Conservation (phyloP, 176 grass and related monocot species). For the Triticum urartu region DNA sequence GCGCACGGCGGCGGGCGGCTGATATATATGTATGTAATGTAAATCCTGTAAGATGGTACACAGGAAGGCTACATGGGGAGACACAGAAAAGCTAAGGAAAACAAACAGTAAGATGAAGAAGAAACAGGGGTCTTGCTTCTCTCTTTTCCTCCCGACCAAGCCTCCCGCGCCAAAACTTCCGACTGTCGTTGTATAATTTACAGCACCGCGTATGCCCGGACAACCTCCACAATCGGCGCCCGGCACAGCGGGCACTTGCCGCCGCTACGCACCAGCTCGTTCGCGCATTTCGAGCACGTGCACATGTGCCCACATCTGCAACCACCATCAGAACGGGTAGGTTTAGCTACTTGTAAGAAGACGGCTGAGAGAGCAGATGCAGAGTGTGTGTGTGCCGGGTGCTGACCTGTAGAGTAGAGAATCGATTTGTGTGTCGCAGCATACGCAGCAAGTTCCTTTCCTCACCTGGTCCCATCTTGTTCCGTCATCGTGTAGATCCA, state of each 20-base stretch:
- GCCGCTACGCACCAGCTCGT: conserved; percentile 73
- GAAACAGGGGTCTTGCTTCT: not conserved
- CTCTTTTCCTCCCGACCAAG: not conserved
- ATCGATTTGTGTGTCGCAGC: conserved; percentile 86
- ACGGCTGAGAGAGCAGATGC: not conserved
- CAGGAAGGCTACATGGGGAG: conserved; percentile 18
- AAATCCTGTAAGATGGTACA: conserved; percentile 36
- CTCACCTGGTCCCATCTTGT: conserved; percentile 92
- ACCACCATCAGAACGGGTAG: not conserved
- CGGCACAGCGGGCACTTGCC: conserved; percentile 96
- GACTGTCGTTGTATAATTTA: conserved; percentile 29
- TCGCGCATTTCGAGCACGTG: conserved; percentile 96
- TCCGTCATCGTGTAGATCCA: conserved; percentile 64
- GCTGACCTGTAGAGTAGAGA: conserved; percentile 92
- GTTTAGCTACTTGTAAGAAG: not conserved
- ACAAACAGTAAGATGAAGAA: not conserved
- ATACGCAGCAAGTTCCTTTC: conserved; percentile 94
- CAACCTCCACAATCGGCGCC: conserved; percentile 83
- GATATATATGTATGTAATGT: conserved; percentile 26
- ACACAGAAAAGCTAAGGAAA: not conserved
- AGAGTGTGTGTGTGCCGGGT: not conserved
- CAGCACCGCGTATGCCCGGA: conserved; percentile 85
- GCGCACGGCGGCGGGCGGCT: not conserved
- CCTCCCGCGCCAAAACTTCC: conserved; percentile 53
- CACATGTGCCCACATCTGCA: conserved; percentile 98